Conservation (phyloP, 2,329 filamentous ascomycete species). For the Trichoderma endophyticum region DNA sequence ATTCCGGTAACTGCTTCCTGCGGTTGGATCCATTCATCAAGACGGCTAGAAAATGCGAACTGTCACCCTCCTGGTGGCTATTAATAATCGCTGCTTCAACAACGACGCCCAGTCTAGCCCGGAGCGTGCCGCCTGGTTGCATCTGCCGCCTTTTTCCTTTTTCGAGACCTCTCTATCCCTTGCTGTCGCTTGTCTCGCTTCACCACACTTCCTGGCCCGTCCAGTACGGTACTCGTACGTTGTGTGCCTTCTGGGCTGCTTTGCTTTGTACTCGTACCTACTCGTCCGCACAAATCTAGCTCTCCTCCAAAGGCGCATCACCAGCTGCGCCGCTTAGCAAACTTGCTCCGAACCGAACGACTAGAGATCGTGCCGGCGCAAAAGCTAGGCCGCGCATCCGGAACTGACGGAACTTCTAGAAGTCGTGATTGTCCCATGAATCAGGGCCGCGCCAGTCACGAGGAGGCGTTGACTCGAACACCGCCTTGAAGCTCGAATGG, state of each 20-base stretch:
- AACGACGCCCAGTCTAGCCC: background rate
- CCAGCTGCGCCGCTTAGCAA: background rate
- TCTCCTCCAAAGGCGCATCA: background rate
- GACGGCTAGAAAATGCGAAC: background rate
- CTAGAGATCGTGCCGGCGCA: background rate
- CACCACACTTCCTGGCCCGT: background rate
- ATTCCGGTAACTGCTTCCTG: background rate
- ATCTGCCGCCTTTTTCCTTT: background rate
- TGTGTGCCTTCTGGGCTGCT: background rate
- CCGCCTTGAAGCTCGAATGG: background rate
- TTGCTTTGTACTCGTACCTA: background rate
- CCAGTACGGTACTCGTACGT: background rate
- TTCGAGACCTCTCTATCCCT: background rate
- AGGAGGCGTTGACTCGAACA: slow-evolving; percentile 10
- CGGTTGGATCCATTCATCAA: background rate
- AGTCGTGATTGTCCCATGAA: slow-evolving; percentile 9
- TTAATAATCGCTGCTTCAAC: background rate
- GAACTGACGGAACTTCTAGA: slow-evolving; percentile 15
- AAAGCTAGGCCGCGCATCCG: background rate
- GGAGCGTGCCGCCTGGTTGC: background rate
- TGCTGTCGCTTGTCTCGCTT: background rate
- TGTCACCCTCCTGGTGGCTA: background rate
- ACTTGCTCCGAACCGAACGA: background rate
- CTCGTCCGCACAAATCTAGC: background rate
- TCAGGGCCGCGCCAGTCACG: background rate